These are phyloP conservation scores for Aspergillus caelatus DNA, from an alignment of 2,329 filamentous ascomycete genomes.

Conservation along the genomic window DNA sequence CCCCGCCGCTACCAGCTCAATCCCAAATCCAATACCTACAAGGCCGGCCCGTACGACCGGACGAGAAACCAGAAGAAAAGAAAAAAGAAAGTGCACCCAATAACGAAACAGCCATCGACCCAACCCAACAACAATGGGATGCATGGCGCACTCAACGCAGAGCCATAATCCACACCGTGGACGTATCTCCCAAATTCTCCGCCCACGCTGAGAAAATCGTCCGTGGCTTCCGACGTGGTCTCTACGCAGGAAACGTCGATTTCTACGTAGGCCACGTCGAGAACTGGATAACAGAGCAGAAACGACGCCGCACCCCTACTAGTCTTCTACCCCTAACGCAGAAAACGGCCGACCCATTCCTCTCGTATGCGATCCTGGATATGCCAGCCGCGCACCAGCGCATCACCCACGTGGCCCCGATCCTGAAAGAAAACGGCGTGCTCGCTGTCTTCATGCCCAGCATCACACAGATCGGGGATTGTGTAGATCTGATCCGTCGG, in stretches of 20 bases:
- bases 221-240: conserved; percentile 66
- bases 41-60: conserved; percentile 26
- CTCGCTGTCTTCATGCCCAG: conserved; percentile 75
- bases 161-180: conserved; percentile 75
- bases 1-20: conserved; percentile 46
- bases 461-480: conserved; percentile 74
- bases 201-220: conserved; percentile 67
- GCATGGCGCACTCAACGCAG: conserved; percentile 56
- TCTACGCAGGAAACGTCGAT: conserved; percentile 71
- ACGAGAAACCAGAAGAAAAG: conserved; percentile 17
- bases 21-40: conserved; percentile 37
- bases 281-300: conserved; percentile 62
- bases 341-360: conserved; percentile 57
- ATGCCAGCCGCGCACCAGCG: conserved; percentile 64
- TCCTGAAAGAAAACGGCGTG: conserved; percentile 65
- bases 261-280: conserved; percentile 72
- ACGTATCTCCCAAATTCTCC: conserved; percentile 65
- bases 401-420: conserved; percentile 49
- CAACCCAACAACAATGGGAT: conserved; percentile 44
- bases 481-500: conserved; percentile 58
- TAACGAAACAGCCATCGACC: conserved; percentile 14
- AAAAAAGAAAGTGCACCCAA: conserved; percentile 10
- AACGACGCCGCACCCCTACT: conserved; percentile 39
- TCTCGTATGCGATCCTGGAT: conserved; percentile 73
- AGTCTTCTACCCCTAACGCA: conserved; percentile 21